These are phyloP conservation scores for Hypoxylon crocopeplum DNA, from an alignment of 495 filamentous ascomycete species.

Conservation along the genomic window DNA sequence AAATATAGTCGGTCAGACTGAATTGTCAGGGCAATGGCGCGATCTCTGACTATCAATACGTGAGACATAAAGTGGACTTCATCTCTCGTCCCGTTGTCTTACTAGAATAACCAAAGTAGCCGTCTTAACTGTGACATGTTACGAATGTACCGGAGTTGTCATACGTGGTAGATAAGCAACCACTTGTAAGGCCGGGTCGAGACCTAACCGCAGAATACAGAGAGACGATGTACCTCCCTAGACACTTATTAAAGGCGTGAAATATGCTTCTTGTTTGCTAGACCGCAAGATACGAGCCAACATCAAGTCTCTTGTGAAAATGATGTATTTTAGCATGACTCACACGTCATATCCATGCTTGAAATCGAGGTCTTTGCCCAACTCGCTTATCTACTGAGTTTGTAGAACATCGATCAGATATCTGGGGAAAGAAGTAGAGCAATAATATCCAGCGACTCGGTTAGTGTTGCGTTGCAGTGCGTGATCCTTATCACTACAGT, in stretches of 20 bases:
- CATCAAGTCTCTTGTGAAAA: too few species aligned
- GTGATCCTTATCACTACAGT: too few species aligned
- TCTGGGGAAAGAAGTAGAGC: too few species aligned
- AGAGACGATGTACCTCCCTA: too few species aligned
- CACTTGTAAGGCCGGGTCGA: too few species aligned
- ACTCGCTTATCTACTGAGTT: neutral
- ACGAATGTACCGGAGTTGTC: too few species aligned
- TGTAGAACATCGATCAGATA: neutral
- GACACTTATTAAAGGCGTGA: too few species aligned
- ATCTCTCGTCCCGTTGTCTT: conserved; percentile 5
- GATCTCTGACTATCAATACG: conserved; percentile 27
- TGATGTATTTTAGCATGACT: conserved; percentile 17
- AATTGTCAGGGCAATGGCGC: conserved; percentile 20
- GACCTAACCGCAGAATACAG: too few species aligned
- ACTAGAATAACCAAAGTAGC: neutral
- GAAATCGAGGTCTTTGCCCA: too few species aligned
- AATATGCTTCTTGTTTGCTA: conserved; percentile 6
- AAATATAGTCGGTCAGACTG: conserved; percentile 13
- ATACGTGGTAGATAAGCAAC: neutral
- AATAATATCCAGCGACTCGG: too few species aligned
- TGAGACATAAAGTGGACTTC: conserved; percentile 30
- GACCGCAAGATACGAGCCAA: neutral
- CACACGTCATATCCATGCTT: conserved; percentile 29
- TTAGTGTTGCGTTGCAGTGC: too few species aligned
- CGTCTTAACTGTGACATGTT: too few species aligned